Conservation (phyloP, 2,329 filamentous ascomycete species). For the Fusarium zealandicum region DNA sequence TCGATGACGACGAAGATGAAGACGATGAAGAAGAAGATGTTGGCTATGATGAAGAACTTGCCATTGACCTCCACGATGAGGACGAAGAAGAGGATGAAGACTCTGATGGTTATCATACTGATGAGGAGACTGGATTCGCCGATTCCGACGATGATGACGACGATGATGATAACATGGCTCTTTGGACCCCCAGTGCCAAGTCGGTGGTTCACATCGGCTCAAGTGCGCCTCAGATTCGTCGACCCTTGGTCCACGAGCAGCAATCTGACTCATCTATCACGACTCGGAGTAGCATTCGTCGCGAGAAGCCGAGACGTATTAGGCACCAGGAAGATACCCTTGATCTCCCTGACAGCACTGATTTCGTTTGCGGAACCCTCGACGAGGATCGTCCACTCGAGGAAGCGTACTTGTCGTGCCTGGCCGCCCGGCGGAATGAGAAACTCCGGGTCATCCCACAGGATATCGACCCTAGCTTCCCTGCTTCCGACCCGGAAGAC, state of each 20-base stretch:
- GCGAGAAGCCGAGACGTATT: conserved; percentile 38
- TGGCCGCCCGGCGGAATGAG: conserved; percentile 80
- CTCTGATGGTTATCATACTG: conserved; percentile 77
- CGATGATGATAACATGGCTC: conserved; percentile 65
- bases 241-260: conserved; percentile 53
- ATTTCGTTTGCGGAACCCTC: conserved; percentile 98
- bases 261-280: conserved; percentile 69
- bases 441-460: conserved; percentile 89
- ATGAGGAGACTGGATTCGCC: conserved; percentile 72
- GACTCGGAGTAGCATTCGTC: conserved; percentile 52
- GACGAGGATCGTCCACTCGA: conserved; percentile 96
- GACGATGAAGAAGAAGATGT: conserved; percentile 55
- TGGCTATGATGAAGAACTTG: conserved; percentile 59
- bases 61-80: conserved; percentile 58
- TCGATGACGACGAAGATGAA: conserved; percentile 50
- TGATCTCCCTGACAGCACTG: conserved; percentile 93
- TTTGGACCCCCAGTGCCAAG: conserved; percentile 60
- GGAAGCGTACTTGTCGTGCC: conserved; percentile 86
- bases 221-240: conserved; percentile 44
- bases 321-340: conserved; percentile 63
- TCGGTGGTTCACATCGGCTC: conserved; percentile 49
- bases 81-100: conserved; percentile 64
- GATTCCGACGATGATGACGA: conserved; percentile 72
- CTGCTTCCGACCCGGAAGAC: conserved; percentile 89
- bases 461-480: conserved; percentile 97